Conservation (phyloP, 352 stramenopile genomes). For the Phytophthora melonis region DNA sequence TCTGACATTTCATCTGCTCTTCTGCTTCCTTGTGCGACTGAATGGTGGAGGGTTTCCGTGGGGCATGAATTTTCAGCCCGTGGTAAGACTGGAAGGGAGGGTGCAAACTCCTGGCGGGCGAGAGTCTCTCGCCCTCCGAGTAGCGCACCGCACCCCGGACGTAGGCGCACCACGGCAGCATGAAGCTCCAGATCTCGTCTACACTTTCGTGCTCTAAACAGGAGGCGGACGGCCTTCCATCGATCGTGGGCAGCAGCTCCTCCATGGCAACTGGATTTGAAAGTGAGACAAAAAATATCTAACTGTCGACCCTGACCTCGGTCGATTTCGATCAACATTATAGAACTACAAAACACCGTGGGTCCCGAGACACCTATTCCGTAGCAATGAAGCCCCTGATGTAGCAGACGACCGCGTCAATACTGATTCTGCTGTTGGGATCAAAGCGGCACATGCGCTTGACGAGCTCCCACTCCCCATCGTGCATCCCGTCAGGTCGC, state of each 20-base stretch:
- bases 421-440: not conserved
- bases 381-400: not conserved
- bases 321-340: no score
- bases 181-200: not conserved
- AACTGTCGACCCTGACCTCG: no score
- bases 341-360: no score
- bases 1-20: not conserved
- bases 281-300: no score
- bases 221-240: not conserved
- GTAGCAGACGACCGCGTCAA: not conserved
- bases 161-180: not conserved
- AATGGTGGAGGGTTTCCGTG: not conserved
- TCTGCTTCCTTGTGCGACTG: not conserved
- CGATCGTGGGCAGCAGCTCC: not conserved
- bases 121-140: not conserved
- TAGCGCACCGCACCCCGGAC: not conserved
- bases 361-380: no score
- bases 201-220: not conserved
- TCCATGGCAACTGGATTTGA: not conserved
- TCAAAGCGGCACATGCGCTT: conserved; percentile 1
- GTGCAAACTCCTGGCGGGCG: not conserved
- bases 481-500: not conserved
- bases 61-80: not conserved
- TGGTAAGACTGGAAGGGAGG: not conserved
- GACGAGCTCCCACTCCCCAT: not conserved